phyloP scores from a whole-genome alignment of 768 basidiomycete species.

The Lactarius tabidus region DNA sequence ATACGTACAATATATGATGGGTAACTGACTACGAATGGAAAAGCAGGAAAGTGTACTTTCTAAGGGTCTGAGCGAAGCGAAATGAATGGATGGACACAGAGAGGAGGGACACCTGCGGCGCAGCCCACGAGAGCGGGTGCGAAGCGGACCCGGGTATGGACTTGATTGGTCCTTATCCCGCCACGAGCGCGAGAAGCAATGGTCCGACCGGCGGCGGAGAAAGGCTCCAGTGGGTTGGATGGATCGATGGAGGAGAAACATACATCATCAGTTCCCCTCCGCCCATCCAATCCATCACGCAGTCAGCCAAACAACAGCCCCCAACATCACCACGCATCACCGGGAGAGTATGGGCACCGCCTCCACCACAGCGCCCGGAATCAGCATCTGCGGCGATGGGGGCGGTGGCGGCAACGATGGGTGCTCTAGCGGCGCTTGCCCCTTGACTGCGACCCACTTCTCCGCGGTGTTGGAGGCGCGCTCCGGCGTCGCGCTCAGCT shows the following conservation, averaged over 20 bases:
- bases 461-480: slow-evolving; percentile 43
- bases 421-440: slow-evolving; percentile 32
- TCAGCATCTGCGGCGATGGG: not conserved
- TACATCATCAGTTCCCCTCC: not conserved
- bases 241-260: not conserved
- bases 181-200: not conserved
- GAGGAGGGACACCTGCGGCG: not conserved
- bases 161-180: not conserved
- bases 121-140: not conserved
- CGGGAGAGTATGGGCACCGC: not conserved
- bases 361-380: not conserved
- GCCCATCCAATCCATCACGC: slow-evolving; percentile 3
- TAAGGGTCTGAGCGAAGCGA: not conserved
- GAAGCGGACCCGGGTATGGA: not conserved
- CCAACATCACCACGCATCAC: not conserved
- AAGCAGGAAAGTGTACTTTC: not conserved
- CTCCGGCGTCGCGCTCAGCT: slow-evolving; percentile 35
- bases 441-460: slow-evolving; percentile 77
- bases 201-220: not conserved
- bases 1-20: not conserved
- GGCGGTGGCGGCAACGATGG: not conserved
- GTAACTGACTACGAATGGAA: not conserved
- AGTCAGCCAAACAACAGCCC: not conserved
- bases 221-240: not conserved
- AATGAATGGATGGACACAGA: not conserved